phyloP scores from a whole-genome alignment of 2,329 filamentous ascomycete species.

The Pleoardoris graminearum region DNA sequence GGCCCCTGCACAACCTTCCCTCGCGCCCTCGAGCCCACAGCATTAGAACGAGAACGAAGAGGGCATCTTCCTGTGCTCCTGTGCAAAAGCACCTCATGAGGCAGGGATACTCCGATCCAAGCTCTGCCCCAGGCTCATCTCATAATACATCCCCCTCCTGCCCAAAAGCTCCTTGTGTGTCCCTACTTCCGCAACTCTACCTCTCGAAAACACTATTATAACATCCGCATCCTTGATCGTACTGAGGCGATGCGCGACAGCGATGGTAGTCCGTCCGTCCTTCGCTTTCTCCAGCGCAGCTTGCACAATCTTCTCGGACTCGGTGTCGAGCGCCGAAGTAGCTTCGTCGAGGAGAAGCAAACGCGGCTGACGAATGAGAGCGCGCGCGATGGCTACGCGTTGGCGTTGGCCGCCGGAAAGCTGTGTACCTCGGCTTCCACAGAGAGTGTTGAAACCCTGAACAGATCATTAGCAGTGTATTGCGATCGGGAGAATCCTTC shows the following conservation, averaged over 20 bases:
- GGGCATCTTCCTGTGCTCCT: neutral
- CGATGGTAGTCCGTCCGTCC: conserved; percentile 86
- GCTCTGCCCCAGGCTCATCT: conserved; percentile 50
- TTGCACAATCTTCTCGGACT: conserved; percentile 73
- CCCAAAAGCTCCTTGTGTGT: conserved; percentile 52
- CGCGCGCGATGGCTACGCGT: conserved; percentile 89
- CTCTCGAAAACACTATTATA: conserved; percentile 92
- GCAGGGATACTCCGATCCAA: conserved; percentile 42
- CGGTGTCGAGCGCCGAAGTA: conserved; percentile 42
- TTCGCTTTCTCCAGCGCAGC: conserved; percentile 79
- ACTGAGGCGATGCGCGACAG: conserved; percentile 86
- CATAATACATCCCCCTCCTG: conserved; percentile 47
- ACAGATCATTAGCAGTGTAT: neutral
- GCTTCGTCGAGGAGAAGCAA: conserved; percentile 60
- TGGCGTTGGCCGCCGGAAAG: conserved; percentile 83
- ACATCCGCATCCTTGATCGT: conserved; percentile 94
- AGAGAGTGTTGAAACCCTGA: conserved; percentile 51
- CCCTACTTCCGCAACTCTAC: conserved; percentile 79
- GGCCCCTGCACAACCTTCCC: too few species aligned
- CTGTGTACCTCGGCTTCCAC: conserved; percentile 40
- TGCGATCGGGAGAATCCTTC: conserved; percentile 20
- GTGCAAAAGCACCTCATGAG: neutral
- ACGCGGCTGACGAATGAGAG: conserved; percentile 86
- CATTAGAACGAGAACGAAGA: neutral
- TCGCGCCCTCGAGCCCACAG: too few species aligned